Conservation (phyloP, 306 rosid genomes). For the Comarum palustre region DNA sequence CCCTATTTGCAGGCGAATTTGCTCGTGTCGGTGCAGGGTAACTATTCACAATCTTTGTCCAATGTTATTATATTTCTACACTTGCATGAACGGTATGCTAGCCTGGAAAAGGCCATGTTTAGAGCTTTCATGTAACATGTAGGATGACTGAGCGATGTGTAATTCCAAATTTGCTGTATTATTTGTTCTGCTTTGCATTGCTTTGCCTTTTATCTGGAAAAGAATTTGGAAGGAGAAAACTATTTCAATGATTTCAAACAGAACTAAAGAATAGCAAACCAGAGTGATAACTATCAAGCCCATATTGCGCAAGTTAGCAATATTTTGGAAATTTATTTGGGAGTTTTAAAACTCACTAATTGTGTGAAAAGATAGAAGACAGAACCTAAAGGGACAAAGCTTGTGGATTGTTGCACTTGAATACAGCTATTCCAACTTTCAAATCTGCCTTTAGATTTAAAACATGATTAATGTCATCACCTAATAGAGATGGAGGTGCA, state of each 20-base stretch:
- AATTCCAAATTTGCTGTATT: background rate
- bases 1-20: conserved; percentile 62
- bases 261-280: background rate
- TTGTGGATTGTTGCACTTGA: background rate
- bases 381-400: background rate
- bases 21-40: conserved; percentile 93
- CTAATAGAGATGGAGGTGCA: background rate
- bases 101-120: background rate
- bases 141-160: background rate
- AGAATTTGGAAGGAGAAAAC: background rate
- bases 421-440: background rate
- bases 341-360: background rate
- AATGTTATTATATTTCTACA: background rate
- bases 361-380: background rate
- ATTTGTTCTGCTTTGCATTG: background rate
- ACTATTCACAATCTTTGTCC: conserved; percentile 22
- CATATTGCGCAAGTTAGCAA: background rate
- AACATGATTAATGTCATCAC: too few relatives aligned
- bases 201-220: background rate
- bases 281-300: background rate
- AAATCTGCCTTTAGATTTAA: background rate
- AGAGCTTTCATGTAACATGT: background rate
- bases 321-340: background rate
- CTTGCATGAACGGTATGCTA: background rate
- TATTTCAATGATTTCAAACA: background rate